These are phyloP conservation scores for Volvox carteri DNA, from an alignment of 163 green algal genomes.

Conservation along the genomic window DNA sequence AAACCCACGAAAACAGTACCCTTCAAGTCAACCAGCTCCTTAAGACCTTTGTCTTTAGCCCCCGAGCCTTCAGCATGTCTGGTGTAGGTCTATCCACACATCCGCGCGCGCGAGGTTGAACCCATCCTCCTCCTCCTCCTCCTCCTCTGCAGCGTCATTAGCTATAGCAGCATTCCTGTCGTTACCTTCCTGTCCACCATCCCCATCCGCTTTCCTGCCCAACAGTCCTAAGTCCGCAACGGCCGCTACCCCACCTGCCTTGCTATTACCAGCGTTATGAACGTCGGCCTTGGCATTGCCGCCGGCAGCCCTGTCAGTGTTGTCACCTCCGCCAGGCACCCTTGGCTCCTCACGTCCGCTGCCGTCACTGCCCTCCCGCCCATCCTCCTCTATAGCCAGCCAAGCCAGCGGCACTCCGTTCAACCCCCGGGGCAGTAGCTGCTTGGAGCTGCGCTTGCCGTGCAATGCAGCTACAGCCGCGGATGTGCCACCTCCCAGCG, in stretches of 20 bases:
- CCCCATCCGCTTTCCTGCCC: background rate
- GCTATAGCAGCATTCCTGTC: background rate
- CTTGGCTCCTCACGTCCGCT: background rate
- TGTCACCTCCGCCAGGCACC: background rate
- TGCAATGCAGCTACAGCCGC: background rate
- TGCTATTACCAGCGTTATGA: background rate
- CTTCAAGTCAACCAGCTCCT: background rate
- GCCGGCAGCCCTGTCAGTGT: background rate
- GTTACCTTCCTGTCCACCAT: background rate
- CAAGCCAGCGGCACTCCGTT: conserved; percentile 26
- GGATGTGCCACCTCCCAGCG: no score
- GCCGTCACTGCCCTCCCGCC: conserved; percentile 14
- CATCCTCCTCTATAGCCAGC: conserved; percentile 26
- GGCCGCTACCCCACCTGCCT: background rate
- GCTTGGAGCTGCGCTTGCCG: background rate
- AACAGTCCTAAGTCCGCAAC: no score
- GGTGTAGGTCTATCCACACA: background rate
- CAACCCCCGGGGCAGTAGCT: conserved; percentile 21
- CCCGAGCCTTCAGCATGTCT: background rate
- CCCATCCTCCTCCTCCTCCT: conserved; percentile 17
- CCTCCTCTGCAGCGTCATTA: background rate
- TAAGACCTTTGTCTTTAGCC: background rate
- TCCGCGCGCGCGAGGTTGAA: background rate
- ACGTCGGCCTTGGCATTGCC: background rate
- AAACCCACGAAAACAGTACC: no score